These are phyloP conservation scores for Fusarium marasasianum DNA, from an alignment of 2,329 filamentous ascomycete species.

Conservation along the genomic window DNA sequence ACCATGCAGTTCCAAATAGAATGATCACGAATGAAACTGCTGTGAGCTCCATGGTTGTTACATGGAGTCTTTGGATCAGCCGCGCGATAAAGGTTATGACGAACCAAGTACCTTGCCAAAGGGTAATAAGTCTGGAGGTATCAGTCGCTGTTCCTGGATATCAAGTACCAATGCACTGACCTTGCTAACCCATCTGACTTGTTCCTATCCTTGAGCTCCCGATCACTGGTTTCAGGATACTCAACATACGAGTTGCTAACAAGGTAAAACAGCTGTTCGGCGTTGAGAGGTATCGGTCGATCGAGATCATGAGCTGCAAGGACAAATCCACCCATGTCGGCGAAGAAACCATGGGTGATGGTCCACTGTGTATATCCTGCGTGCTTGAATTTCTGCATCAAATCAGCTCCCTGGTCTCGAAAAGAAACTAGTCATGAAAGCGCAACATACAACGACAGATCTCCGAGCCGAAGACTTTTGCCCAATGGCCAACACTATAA, in stretches of 20 bases:
- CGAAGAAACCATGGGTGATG: slow-evolving; percentile 17
- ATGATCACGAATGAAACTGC: slow-evolving; percentile 6
- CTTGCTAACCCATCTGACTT: slow-evolving; percentile 19
- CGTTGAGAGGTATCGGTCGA: not conserved
- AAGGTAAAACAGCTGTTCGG: slow-evolving; percentile 25
- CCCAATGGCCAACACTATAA: slow-evolving; percentile 13
- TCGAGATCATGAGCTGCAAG: not conserved
- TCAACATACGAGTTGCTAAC: not conserved
- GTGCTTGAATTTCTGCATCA: not conserved
- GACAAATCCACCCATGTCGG: slow-evolving; percentile 21
- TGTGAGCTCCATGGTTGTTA: slow-evolving; percentile 23
- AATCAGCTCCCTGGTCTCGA: not conserved
- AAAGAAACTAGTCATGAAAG: accelerated
- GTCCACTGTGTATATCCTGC: slow-evolving; percentile 1
- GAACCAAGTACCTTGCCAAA: slow-evolving; percentile 21
- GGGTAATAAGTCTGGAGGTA: not conserved
- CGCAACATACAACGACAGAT: slow-evolving; percentile 1
- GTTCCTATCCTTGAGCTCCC: not conserved
- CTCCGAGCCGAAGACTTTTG: slow-evolving; percentile 17
- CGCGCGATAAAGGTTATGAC: slow-evolving; percentile 5
- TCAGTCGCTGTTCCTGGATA: not conserved
- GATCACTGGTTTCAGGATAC: not conserved
- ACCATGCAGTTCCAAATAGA: slow-evolving; percentile 18
- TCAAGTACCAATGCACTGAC: not conserved
- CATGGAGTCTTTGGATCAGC: not conserved